These are phyloP conservation scores for Ganoderma leucocontextum DNA, from an alignment of 1,284 basidiomycete genomes.

Conservation along the genomic window DNA sequence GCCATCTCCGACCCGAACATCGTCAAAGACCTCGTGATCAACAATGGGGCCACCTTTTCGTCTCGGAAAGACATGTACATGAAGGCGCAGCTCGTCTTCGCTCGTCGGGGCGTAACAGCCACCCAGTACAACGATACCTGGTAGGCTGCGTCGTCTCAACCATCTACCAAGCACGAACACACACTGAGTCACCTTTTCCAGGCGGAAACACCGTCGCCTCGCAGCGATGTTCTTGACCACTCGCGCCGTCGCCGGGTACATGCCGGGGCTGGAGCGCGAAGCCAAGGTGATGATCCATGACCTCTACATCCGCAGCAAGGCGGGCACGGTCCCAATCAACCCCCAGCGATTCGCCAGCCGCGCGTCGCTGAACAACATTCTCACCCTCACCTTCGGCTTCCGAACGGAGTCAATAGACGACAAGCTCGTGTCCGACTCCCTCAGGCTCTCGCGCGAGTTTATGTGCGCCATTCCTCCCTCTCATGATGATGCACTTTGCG, in stretches of 20 bases:
- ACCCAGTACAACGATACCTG: slow-evolving; percentile 50
- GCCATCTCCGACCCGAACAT: too few relatives aligned
- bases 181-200: too few relatives aligned
- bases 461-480: slow-evolving; percentile 37
- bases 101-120: slow-evolving; percentile 51
- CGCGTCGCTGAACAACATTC: slow-evolving; percentile 49
- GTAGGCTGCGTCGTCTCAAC: slow-evolving; percentile 32
- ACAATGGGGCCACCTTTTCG: slow-evolving; percentile 52
- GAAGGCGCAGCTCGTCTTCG: slow-evolving; percentile 51
- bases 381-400: slow-evolving; percentile 47
- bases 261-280: slow-evolving; percentile 44
- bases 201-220: too few relatives aligned
- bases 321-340: slow-evolving; percentile 46
- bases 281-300: slow-evolving; percentile 45
- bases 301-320: slow-evolving; percentile 43
- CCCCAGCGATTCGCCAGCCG: slow-evolving; percentile 44
- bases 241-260: slow-evolving; percentile 41
- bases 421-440: slow-evolving; percentile 42
- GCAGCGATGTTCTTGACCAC: slow-evolving; percentile 8
- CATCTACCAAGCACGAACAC: too few relatives aligned
- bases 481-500: too few relatives aligned
- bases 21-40: slow-evolving; percentile 10
- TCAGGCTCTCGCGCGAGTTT: slow-evolving; percentile 49
- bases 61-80: slow-evolving; percentile 52
- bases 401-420: slow-evolving; percentile 46